A percentile compares a stretch with the other conserved stretches of the same genome.
These are phyloP conservation scores for Gamsiella multidivaricata DNA, from an alignment of 192 early-diverging fungal genomes.

Conservation along the genomic window DNA sequence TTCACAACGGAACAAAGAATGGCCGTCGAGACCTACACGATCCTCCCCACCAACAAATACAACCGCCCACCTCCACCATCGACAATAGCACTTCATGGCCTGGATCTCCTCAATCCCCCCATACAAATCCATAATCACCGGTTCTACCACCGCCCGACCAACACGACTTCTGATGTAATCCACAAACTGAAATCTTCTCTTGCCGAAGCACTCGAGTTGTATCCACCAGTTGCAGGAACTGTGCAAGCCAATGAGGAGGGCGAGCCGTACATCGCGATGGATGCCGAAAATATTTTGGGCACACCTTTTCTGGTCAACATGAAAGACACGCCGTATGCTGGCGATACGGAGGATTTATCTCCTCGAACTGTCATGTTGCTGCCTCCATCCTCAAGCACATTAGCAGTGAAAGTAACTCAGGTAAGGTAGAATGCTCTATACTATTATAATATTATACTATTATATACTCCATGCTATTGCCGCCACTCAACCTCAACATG, in stretches of 20 bases:
- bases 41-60: slow-evolving; percentile 36
- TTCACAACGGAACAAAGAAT: slow-evolving; percentile 7
- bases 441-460: too few species aligned
- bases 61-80: slow-evolving; percentile 35
- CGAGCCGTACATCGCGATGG: slow-evolving; percentile 19
- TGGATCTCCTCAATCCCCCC: slow-evolving; percentile 40
- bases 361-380: slow-evolving; percentile 19
- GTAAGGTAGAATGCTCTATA: slow-evolving; percentile 6
- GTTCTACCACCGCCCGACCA: slow-evolving; percentile 27
- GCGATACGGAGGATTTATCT: slow-evolving; percentile 31
- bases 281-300: slow-evolving; percentile 10
- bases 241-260: slow-evolving; percentile 27
- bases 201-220: slow-evolving; percentile 53
- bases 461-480: slow-evolving; percentile 6
- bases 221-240: slow-evolving; percentile 49
- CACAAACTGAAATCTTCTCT: slow-evolving; percentile 45
- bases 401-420: slow-evolving; percentile 50
- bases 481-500: slow-evolving; percentile 1
- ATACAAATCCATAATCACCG: slow-evolving; percentile 52
- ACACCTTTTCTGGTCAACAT: slow-evolving; percentile 47
- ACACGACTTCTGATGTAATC: slow-evolving; percentile 20
- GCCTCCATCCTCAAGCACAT: not conserved
- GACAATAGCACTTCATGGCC: slow-evolving; percentile 29
- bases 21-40: slow-evolving; percentile 24
- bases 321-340: slow-evolving; percentile 30